Evolutionary conservation across 805 yeast species (phyloP).

Genomic region (Pichia sporocuriosa): DNA sequence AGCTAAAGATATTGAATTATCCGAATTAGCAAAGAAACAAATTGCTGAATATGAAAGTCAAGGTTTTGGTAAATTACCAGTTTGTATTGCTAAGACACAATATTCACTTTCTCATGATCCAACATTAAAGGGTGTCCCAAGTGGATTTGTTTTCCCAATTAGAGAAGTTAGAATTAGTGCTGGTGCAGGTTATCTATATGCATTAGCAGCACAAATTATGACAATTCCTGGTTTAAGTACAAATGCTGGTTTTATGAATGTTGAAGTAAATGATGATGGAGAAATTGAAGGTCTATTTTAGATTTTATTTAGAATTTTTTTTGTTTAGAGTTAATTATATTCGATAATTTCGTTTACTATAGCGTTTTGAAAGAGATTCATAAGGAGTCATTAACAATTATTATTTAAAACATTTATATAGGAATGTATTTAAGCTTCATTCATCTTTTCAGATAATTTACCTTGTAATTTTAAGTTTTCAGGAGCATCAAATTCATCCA

Average conservation of each 20-base stretch:
- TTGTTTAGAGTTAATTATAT: not conserved
- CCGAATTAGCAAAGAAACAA: conserved; percentile 63
- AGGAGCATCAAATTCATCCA: conserved; percentile 67
- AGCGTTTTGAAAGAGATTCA: not conserved
- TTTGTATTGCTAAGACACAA: conserved; percentile 82
- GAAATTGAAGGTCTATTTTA: conserved; percentile 77
- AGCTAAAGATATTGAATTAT: conserved; percentile 63
- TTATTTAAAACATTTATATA: not conserved
- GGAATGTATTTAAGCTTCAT: conserved; percentile 13
- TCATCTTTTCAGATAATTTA: conserved; percentile 37
- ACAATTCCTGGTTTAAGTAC: conserved; percentile 85
- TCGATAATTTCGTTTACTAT: not conserved
- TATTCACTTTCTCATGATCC: conserved; percentile 82
- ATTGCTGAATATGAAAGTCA: conserved; percentile 61
- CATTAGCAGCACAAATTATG: conserved; percentile 79
- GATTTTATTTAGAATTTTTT: conserved; percentile 1
- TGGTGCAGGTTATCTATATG: conserved; percentile 83
- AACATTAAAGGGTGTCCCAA: conserved; percentile 74
- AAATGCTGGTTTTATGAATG: conserved; percentile 81
- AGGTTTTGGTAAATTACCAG: conserved; percentile 73
- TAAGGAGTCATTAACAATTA: not conserved
- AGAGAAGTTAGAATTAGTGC: conserved; percentile 80
- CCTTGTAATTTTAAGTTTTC: conserved; percentile 61
- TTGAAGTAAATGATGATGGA: conserved; percentile 73
- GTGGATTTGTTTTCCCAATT: conserved; percentile 72